Percentiles rank a stretch among this genome's conserved stretches.
Conservation (phyloP, 2,329 filamentous ascomycete species). For the Coleophoma eucalyptorum region DNA sequence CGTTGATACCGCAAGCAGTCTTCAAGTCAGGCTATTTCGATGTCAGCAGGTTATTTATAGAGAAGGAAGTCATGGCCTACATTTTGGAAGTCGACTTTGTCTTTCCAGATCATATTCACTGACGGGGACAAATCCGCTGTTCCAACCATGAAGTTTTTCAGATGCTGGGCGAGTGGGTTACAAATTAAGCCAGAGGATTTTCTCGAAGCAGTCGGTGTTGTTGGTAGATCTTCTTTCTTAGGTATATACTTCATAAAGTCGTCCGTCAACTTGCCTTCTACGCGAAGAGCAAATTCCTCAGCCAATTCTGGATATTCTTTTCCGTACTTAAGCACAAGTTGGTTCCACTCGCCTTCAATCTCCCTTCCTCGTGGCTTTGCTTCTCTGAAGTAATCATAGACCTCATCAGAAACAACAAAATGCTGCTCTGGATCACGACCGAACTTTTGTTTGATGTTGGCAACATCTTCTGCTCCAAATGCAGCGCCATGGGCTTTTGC, state of each 20-base stretch:
- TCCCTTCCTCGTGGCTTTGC: slow-evolving; percentile 37
- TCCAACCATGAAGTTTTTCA: slow-evolving; percentile 48
- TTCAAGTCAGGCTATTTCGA: slow-evolving; percentile 28
- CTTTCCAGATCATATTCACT: slow-evolving; percentile 52
- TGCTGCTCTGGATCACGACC: slow-evolving; percentile 34
- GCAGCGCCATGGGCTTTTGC: slow-evolving; percentile 25
- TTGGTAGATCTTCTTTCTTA: slow-evolving; percentile 40
- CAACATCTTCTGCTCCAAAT: slow-evolving; percentile 12
- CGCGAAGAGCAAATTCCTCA: slow-evolving; percentile 41
- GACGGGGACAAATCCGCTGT: slow-evolving; percentile 50
- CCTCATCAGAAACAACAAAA: slow-evolving; percentile 36
- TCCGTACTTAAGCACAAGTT: slow-evolving; percentile 37
- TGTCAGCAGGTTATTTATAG: neutral
- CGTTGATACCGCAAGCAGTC: slow-evolving; percentile 46
- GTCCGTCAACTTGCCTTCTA: slow-evolving; percentile 41
- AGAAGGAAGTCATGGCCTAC: slow-evolving; percentile 18
- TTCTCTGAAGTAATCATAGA: slow-evolving; percentile 47
- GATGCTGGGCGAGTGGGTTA: slow-evolving; percentile 45
- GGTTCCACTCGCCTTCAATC: slow-evolving; percentile 43
- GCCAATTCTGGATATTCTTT: slow-evolving; percentile 44
- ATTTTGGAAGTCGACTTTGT: slow-evolving; percentile 45
- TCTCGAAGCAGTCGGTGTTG: slow-evolving; percentile 42
- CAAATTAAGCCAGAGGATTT: slow-evolving; percentile 43
- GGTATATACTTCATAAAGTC: slow-evolving; percentile 45
- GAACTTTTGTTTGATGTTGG: slow-evolving; percentile 31